Evolutionary conservation across 2,329 filamentous ascomycete species (phyloP), one percentile per base, ranked within the genome.

Genomic region (Hymenotorrendiella dingleyae): DNA sequence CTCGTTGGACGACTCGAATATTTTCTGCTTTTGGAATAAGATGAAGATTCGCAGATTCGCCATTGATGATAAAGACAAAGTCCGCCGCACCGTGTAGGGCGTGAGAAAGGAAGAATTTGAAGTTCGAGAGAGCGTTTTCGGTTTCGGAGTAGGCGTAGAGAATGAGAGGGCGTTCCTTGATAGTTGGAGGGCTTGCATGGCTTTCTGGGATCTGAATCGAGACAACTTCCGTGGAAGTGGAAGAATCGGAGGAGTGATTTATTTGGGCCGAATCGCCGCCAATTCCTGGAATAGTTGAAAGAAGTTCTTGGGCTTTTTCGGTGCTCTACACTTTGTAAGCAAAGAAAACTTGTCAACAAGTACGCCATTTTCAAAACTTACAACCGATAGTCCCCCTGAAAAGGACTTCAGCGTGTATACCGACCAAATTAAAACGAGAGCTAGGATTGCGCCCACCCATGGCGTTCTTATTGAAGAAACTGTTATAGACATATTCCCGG

Each of bases 21-120:
- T 55, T 53, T 2, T 39, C 16, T 20, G 40, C 34, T n/a, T 43
- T 19, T 3, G 51, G 51, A 4, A 56, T 46, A 4, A 45, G 7
- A 4, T 34, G 16, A 6, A 26, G 39, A 2, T 40, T 44, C 20
- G 46, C 29, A 3, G 52, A 47, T 12, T 50, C 43, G 12, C 54
- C 54, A 28, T 56, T 56, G 9, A 56, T 21, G 29, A 56, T 43
- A 36, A 56, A 56, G n/a, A 55, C 26, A 16, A 54, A 56, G 29
- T 56, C 54, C 6, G 54, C 54, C 1, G 41, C 30, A n/a, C 33
- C 43, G 35, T 56, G 54, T 11, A 56, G 27, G 4, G 33, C 54
- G 38, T 56, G 51, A 6, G 36, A 23, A 8, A 56, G 29, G 46
- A 53, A 56, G 37, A 54, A 56, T 21, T 48, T n/a, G n/a, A 54